Percentiles rank a stretch among this genome's conserved stretches.
phyloP scores from a whole-genome alignment of 2,329 filamentous ascomycete species.

The Beauveria pseudobassiana region DNA sequence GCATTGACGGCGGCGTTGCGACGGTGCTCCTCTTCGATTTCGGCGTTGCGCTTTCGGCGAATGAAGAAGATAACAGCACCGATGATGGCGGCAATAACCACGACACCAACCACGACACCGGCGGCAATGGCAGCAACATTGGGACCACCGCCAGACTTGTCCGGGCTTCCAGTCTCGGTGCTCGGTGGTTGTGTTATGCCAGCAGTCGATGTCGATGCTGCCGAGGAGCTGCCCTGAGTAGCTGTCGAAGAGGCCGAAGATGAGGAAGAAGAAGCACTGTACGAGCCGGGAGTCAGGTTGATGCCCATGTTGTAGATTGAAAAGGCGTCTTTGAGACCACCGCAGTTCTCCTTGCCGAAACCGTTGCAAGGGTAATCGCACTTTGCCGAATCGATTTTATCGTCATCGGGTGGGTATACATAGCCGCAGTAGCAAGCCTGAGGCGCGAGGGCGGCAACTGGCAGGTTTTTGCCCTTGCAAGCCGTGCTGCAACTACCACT shows the following conservation, averaged over 20 bases:
- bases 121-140: conserved; percentile 80
- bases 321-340: conserved; percentile 28
- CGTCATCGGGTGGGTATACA: conserved; percentile 51
- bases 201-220: conserved; percentile 18
- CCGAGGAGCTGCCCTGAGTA: conserved; percentile 19
- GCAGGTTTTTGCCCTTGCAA: conserved; percentile 36
- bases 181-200: conserved; percentile 19
- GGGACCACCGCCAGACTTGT: conserved; percentile 28
- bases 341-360: conserved; percentile 55
- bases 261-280: conserved; percentile 18
- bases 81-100: conserved; percentile 57
- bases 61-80: conserved; percentile 68
- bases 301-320: conserved; percentile 46
- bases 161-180: background rate
- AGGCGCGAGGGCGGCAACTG: conserved; percentile 56
- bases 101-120: conserved; percentile 77
- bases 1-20: conserved; percentile 72
- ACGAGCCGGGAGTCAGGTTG: conserved; percentile 30
- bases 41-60: conserved; percentile 65
- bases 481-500: conserved; percentile 33
- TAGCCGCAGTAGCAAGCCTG: conserved; percentile 68
- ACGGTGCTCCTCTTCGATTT: conserved; percentile 77
- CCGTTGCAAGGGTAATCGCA: conserved; percentile 63
- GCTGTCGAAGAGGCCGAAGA: conserved; percentile 18
- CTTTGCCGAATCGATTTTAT: conserved; percentile 45